Base-by-base conservation (phyloP, 805 yeast species). In the Lipomyces yamanashiensis region DNA sequence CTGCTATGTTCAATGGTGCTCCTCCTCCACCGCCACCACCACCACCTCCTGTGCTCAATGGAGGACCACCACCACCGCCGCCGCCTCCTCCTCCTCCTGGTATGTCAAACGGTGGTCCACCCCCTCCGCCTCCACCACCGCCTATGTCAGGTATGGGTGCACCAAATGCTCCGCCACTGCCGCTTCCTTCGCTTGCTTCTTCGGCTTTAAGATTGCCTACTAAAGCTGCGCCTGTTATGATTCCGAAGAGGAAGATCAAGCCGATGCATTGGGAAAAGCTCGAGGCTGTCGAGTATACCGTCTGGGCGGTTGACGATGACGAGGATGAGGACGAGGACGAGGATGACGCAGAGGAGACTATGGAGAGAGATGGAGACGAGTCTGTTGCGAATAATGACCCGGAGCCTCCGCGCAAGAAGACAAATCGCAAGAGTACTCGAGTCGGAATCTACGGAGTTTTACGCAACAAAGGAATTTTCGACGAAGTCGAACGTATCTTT, bases 211-310 rank as follows among this genome's bases (percentile, higher is more conserved):
- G 58, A 13, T 34, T 70, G 45, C 70, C 69, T 23, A 71, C 71
- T 40, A 76, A 77, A 5, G 75, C 76, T 19, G 75, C 77, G 1
- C 73, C 74, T 12, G 59, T 0, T 64, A 89, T 89, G 34, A 79
- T 90, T 66, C 92, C 96, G 2, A 86, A 84, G 72, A 81, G 85
- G 63, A 90, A 88, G 73, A 82, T 95, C 68, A 95, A 96, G 74
- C 99, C 93, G 74, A 82, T 95, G 80, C 99, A 95, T 74, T 96
- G 98, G 98, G 97, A 93, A 70, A 90, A 89, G 72, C 81, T 96
- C 44, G 71, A 69, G 10, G 97, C 93, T 40, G 88, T 95, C 21
- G 89, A 87, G 58, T 84, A 87, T 51, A 92, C 98, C 0, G 88
- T 95, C 64, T 93, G 99, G 98, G 83, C 85, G 19, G 45, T 40